Base-by-base conservation (phyloP, 1,284 basidiomycete species). In the Hymenochaete sp. region DNA sequence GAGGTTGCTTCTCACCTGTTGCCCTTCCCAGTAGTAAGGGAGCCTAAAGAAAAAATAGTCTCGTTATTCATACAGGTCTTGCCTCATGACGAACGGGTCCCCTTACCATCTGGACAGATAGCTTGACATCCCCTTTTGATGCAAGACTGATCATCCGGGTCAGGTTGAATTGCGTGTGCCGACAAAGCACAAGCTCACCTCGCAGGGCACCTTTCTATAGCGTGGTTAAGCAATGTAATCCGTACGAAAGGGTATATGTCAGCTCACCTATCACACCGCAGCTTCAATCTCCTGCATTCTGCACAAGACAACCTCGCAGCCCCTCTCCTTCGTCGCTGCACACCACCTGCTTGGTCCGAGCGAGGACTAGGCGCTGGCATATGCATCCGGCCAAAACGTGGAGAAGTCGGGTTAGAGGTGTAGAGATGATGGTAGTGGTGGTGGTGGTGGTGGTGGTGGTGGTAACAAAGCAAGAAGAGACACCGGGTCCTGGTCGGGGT, bases 211-310 rank as follows among this genome's bases (percentile, higher is more conserved):
- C 40, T 47, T 47, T 31, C 49, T 51, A 27, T 13, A 38, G 16
- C 24, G 13, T 8, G 5, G 32, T 35, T 35, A 16, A 6, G 32
- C 5, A 16, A n/a, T 10, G 22, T 27, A 13, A 36, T n/a, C 10
- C 4, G 35, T n/a, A 26, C 9, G 14, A 13, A 21, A 14, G 9
- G 1, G 13, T 21, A 24, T 16, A 26, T 19, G 7, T 8, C 78
- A 46, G 80, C 72, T 26, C 64, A 70, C 55, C 83, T 73, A 67
- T 87, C 84, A 59, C 83, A 87, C 13, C 81, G 72, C 48, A 87
- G 63, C 62, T 87, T 87, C 44, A 87, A 63, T 79, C 83, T 72
- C 60, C 82, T 70, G 58, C 82, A 86, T 54, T 86, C 83, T 18
- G 82, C 82, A 56, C 82, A 85, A 4, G 80, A 82, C 33, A 86